phyloP scores from a whole-genome alignment of 2,329 filamentous ascomycete species.

The Arthrobotrys sinensis region DNA sequence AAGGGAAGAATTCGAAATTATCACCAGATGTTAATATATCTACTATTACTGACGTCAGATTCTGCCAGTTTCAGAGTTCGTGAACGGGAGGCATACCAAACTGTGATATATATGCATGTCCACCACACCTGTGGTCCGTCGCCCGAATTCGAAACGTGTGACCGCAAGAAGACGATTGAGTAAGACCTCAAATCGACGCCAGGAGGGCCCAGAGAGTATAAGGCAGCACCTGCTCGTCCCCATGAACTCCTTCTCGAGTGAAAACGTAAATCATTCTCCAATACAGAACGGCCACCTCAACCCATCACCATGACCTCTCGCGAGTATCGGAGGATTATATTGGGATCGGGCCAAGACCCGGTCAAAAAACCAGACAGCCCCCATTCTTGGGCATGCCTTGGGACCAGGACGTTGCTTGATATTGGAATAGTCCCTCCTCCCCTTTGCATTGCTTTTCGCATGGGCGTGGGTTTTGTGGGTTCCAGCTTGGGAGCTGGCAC shows the following conservation, averaged over 20 bases:
- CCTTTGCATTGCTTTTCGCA: slow-evolving; percentile 35
- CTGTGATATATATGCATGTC: neutral
- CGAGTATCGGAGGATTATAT: slow-evolving; percentile 53
- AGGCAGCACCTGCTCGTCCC: slow-evolving; percentile 13
- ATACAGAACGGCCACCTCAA: slow-evolving; percentile 32
- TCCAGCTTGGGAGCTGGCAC: slow-evolving; percentile 24
- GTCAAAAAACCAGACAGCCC: slow-evolving; percentile 20
- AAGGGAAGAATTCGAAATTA: slow-evolving; percentile 11
- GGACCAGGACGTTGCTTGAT: slow-evolving; percentile 39
- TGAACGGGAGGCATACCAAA: neutral
- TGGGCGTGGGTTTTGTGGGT: slow-evolving; percentile 2
- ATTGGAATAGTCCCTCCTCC: slow-evolving; percentile 5
- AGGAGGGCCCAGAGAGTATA: neutral
- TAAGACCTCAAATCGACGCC: neutral
- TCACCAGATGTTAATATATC: slow-evolving; percentile 10
- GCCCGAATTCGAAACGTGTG: slow-evolving; percentile 5
- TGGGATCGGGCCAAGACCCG: slow-evolving; percentile 55
- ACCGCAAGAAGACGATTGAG: neutral
- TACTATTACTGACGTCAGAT: slow-evolving; percentile 47
- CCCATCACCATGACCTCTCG: slow-evolving; percentile 13
- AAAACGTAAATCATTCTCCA: slow-evolving; percentile 41
- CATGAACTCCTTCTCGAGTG: slow-evolving; percentile 21
- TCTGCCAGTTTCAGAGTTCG: slow-evolving; percentile 7
- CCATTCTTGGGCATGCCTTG: slow-evolving; percentile 43
- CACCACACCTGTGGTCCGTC: neutral